Evolutionary conservation across 805 yeast genomes (phyloP).

Genomic region (Monosporozyma aerobia): DNA sequence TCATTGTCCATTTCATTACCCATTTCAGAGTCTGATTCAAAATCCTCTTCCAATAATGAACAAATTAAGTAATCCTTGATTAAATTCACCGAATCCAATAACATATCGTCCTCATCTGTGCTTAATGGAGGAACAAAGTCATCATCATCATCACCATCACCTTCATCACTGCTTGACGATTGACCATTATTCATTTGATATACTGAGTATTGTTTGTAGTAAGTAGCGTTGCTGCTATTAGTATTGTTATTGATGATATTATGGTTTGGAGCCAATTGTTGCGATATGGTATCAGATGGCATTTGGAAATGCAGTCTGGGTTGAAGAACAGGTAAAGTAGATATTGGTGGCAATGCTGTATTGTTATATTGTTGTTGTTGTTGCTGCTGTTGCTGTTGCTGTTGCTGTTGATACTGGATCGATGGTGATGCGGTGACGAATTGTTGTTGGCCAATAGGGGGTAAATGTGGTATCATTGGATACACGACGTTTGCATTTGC

Average conservation of each 20-base stretch:
- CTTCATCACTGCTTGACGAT: constrained; percentile 1
- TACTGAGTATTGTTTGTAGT: constrained; percentile 11
- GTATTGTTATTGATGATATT: no score
- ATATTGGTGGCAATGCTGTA: constrained; percentile 10
- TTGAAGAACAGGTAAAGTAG: constrained; percentile 11
- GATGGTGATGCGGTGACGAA: neutral
- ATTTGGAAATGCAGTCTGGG: constrained; percentile 5
- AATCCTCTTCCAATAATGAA: constrained; percentile 22
- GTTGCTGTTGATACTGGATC: neutral
- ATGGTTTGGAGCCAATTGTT: neutral
- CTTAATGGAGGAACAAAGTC: neutral
- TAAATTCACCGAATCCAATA: constrained; percentile 15
- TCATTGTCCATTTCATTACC: constrained; percentile 3
- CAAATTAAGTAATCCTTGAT: constrained; percentile 26
- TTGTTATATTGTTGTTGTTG: neutral
- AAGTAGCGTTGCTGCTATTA: neutral
- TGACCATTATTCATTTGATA: constrained; percentile 14
- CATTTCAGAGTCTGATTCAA: constrained; percentile 6
- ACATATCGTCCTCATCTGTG: constrained; percentile 6
- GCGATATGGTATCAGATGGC: neutral
- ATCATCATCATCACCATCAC: constrained; percentile 5
- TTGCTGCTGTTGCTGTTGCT: no score
- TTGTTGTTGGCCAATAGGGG: constrained; percentile 4
- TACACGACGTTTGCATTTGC: neutral
- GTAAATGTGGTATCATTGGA: constrained; percentile 5